Base-by-base conservation (phyloP, 1,284 basidiomycete genomes). In the Megacollybia platyphylla region DNA sequence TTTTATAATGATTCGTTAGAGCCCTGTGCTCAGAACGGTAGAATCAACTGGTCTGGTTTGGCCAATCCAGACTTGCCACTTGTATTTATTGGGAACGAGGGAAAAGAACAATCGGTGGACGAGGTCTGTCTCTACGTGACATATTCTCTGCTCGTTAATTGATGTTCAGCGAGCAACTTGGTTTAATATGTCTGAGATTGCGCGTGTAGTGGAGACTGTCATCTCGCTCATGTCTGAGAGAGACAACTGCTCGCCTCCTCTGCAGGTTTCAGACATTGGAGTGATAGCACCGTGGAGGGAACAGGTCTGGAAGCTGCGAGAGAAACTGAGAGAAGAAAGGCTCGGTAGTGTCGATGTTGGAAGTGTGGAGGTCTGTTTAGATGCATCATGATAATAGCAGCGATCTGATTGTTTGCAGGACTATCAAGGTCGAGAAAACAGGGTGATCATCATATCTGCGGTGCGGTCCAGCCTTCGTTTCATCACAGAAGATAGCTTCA, bases 201-300 rank as follows among this genome's bases (percentile, higher is more conserved):
- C 59, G 32, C 52, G 53, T 11, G 54, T 64, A 1, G 58, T 65
- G 9, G 55, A 60, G 17, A 52, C 57, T 1, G 57, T 68, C 27
- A 55, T 52, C 35, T 63, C 62, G 2, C 52, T 70, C 26, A 48
- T 68, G 37, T 47, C 51, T 6, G 60, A 67, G 44, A 51, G 52
- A 11, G 47, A 55, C 8, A 44, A 51, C 2, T 65, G 60, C 41
- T 52, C 54, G 2, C 68, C 68, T n/a, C 59, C 57, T 2, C 51
- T 69, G 7, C 53, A 54, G 31, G 50, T 62, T 6, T 52, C 51
- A 5, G 58, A 69, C 36, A 67, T 70, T 43, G 65, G 67, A 0
- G 59, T 70, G 8, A 68, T 70, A 64, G 62, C 68, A 0, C 63
- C 68, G 2, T 70, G 66, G 61, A 60, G 68, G 42, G 65, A 66